Conservation (phyloP, 2,329 filamentous ascomycete species). For the Apiospora aurea region DNA sequence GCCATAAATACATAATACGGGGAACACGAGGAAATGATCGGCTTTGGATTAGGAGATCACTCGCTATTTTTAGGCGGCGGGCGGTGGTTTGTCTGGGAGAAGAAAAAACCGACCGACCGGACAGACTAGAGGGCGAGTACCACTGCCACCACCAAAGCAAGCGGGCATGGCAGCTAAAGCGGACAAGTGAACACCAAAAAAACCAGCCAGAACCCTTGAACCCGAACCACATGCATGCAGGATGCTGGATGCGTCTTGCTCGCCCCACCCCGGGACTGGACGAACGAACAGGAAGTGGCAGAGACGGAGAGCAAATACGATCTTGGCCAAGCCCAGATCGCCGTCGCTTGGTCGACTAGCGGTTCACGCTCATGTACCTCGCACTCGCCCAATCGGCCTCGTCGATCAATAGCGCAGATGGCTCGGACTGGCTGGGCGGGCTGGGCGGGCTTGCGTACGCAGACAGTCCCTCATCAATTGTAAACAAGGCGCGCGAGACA, state of each 20-base stretch:
- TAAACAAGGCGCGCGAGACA: conserved; percentile 6
- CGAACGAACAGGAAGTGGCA: conserved; percentile 11
- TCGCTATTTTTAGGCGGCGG: conserved; percentile 20
- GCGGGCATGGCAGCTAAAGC: background rate
- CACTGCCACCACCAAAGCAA: background rate
- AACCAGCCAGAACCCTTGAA: background rate
- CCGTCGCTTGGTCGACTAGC: conserved; percentile 21
- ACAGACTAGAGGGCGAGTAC: background rate
- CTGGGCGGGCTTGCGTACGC: conserved; percentile 1
- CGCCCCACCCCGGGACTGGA: conserved; percentile 8
- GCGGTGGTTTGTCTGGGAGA: background rate
- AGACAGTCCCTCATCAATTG: background rate
- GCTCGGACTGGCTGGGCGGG: conserved; percentile 11
- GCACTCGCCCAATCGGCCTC: background rate
- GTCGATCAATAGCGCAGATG: conserved; percentile 11
- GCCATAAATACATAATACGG: background rate
- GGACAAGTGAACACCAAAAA: background rate
- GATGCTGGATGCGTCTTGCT: conserved; percentile 9
- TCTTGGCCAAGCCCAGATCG: conserved; percentile 21
- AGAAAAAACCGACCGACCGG: conserved; percentile 3
- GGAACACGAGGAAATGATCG: conserved; percentile 15
- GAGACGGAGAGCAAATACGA: conserved; percentile 13
- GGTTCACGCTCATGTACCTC: background rate
- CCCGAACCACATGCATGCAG: conserved; percentile 3
- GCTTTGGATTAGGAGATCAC: background rate